Evolutionary conservation across 139 green algal genomes (phyloP).

Genomic region (Coelastrella sp.): DNA sequence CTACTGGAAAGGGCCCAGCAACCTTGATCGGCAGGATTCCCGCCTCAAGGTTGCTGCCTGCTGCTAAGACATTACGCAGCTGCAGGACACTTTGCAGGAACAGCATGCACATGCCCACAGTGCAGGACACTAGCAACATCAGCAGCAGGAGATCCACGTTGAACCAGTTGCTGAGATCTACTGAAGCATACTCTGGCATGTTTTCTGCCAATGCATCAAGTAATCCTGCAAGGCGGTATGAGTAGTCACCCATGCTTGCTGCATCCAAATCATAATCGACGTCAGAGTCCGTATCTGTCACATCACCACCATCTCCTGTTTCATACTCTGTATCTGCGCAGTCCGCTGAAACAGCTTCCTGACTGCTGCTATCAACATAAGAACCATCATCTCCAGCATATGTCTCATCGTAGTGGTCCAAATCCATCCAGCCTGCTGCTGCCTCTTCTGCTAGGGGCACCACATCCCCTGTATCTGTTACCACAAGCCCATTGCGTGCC

Average conservation of each 20-base stretch:
- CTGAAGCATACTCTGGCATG: background rate
- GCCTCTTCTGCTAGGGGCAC: background rate
- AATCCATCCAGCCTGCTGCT: background rate
- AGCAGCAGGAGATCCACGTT: conserved; percentile 7
- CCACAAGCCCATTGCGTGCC: background rate
- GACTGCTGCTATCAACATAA: background rate
- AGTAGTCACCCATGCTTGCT: background rate
- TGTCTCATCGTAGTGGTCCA: background rate
- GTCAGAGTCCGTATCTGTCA: background rate
- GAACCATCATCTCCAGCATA: no score
- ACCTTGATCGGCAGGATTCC: background rate
- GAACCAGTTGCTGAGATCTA: background rate
- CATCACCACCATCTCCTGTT: background rate
- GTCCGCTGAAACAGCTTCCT: background rate
- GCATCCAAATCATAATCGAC: background rate
- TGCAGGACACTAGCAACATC: conserved; percentile 16
- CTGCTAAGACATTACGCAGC: background rate
- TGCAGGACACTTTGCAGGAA: conserved; percentile 23
- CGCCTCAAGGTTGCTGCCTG: background rate
- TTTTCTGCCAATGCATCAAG: background rate
- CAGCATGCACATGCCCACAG: background rate
- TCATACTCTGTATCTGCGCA: background rate
- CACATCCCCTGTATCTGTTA: background rate
- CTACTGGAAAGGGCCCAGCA: background rate
- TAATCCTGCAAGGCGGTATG: background rate